Evolutionary conservation across 2,329 filamentous ascomycete species (phyloP).

Genomic region (Metarhizium anisopliae): DNA sequence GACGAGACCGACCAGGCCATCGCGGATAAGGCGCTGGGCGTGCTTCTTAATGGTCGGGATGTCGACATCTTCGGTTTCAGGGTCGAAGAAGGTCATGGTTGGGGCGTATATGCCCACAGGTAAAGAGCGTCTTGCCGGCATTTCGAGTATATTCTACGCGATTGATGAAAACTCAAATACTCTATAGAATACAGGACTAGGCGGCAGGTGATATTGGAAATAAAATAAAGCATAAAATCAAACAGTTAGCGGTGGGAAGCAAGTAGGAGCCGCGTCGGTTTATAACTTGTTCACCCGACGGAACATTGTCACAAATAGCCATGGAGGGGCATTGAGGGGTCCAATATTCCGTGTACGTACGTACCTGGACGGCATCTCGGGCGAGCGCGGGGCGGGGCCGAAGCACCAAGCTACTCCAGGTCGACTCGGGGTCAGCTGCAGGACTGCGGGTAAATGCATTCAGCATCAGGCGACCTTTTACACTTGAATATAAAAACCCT

Average conservation of each 20-base stretch:
- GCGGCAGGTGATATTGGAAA: too few species aligned
- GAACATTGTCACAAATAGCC: not conserved
- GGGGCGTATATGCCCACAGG: slow-evolving; percentile 80
- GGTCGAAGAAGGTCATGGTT: slow-evolving; percentile 85
- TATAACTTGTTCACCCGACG: not conserved
- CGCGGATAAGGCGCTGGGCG: slow-evolving; percentile 66
- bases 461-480: not conserved
- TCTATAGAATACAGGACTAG: not conserved
- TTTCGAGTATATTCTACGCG: not conserved
- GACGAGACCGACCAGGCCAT: slow-evolving; percentile 72
- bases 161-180: not conserved
- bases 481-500: too few species aligned
- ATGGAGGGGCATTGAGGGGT: too few species aligned
- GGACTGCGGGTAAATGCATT: not conserved
- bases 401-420: not conserved
- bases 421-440: too few species aligned
- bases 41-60: slow-evolving; percentile 72
- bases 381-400: not conserved
- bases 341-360: too few species aligned
- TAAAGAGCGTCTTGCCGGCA: slow-evolving; percentile 28
- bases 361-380: too few species aligned
- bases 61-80: slow-evolving; percentile 76
- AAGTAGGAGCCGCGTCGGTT: not conserved
- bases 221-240: too few species aligned
- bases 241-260: too few species aligned